Conservation (phyloP, 1,139 yeast species). For the Diutina catenulata region DNA sequence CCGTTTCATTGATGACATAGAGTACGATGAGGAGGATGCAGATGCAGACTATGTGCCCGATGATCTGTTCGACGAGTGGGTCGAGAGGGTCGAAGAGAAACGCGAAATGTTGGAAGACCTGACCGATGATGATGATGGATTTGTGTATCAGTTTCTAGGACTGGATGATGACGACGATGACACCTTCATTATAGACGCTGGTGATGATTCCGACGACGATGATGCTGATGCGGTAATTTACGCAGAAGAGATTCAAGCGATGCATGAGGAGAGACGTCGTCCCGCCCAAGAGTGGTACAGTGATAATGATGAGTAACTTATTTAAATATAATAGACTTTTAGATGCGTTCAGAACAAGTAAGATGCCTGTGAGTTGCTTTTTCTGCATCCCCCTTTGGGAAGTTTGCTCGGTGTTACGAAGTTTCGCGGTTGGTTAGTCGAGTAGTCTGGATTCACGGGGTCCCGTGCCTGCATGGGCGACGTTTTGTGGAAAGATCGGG, state of each 20-base stretch:
- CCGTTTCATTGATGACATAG: slow-evolving; percentile 13
- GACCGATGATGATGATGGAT: not conserved
- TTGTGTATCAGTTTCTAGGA: slow-evolving; percentile 1
- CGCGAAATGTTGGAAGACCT: not conserved
- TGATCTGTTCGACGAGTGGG: slow-evolving; percentile 8
- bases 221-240: not conserved
- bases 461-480: too few relatives aligned
- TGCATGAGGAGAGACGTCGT: not conserved
- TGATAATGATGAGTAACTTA: too few relatives aligned
- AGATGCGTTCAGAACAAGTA: too few relatives aligned
- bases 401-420: too few relatives aligned
- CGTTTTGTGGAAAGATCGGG: too few relatives aligned
- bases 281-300: slow-evolving; percentile 5
- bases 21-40: slow-evolving; percentile 15
- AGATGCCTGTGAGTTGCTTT: too few relatives aligned
- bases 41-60: slow-evolving; percentile 8
- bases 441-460: too few relatives aligned
- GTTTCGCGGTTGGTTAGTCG: too few relatives aligned
- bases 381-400: too few relatives aligned
- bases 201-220: not conserved
- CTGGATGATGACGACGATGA: slow-evolving; percentile 1
- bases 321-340: too few relatives aligned
- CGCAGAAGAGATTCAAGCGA: not conserved
- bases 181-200: not conserved
- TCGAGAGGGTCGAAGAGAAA: slow-evolving; percentile 1